Evolutionary conservation across 2,329 filamentous ascomycete species (phyloP).

Genomic region (Ascochyta viciae-villosae): DNA sequence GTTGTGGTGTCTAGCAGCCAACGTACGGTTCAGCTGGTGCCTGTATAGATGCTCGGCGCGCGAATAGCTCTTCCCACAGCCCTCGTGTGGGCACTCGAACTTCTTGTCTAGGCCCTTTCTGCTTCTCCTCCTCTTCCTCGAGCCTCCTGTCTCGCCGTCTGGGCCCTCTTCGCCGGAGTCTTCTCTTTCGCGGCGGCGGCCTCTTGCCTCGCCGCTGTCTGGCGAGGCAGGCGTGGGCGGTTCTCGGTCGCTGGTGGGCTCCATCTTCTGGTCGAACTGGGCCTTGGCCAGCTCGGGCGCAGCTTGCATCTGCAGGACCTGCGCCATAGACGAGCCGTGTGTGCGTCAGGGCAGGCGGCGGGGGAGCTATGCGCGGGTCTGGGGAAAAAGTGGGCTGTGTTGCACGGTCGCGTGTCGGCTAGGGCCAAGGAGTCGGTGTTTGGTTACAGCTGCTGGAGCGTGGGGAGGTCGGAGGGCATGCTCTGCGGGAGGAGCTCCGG

Average conservation of each 20-base stretch:
- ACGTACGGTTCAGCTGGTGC: constrained; percentile 90
- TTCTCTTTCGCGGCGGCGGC: constrained; percentile 48
- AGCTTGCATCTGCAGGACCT: constrained; percentile 49
- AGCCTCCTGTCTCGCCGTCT: constrained; percentile 40
- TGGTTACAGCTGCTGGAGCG: constrained; percentile 13
- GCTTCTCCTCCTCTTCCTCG: constrained; percentile 70
- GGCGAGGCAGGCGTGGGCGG: constrained; percentile 45
- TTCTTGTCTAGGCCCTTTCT: constrained; percentile 80
- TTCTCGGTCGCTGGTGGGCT: constrained; percentile 36
- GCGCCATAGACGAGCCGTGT: constrained; percentile 37
- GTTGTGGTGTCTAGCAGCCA: neutral
- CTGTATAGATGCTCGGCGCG: constrained; percentile 95
- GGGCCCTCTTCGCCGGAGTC: constrained; percentile 39
- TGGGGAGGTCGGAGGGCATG: constrained; percentile 11
- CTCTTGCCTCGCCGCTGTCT: constrained; percentile 44
- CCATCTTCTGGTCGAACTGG: constrained; percentile 46
- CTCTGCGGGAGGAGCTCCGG: neutral
- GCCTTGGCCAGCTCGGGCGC: constrained; percentile 46
- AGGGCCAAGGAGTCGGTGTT: constrained; percentile 9
- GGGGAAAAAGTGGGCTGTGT: constrained; percentile 17
- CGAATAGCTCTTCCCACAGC: constrained; percentile 95
- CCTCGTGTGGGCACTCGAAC: constrained; percentile 75
- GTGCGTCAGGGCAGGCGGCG: neutral
- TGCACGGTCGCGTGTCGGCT: constrained; percentile 13
- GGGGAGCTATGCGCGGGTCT: constrained; percentile 3